Base-by-base conservation (phyloP, 164 flowering plant genomes). In the Vitis rotundifolia region DNA sequence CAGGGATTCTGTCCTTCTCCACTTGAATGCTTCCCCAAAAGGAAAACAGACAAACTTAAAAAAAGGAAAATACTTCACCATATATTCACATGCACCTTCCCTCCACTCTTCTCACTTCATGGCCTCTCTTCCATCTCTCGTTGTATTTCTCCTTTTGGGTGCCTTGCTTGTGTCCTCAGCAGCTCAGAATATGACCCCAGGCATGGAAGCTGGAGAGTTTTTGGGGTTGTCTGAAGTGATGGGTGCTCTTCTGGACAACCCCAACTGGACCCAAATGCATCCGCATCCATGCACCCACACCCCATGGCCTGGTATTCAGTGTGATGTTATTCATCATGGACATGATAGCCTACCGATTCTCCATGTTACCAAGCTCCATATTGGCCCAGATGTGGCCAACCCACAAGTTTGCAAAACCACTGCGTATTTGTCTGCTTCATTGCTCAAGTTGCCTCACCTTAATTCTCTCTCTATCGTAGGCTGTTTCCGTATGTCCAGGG, bases 231-330 rank as follows among this genome's bases (percentile, higher is more conserved):
- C 71, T 77, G 83, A 87, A 66, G 86, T 85, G 7, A 49, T 87
- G 78, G 87, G 71, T 62, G 72, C 73, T 47, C 81, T 87, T 55
- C 31, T 87, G 29, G 83, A 81, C 0, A 87, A 87, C 54, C 73
- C 80, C 11, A 70, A 64, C 84, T 88, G 90, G 73, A 73, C 31
- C 0, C 75, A 79, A 58, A n/a, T 49, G 50, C 87, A 87, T 60
- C 90, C 88, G 49, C 61, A 64, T 18, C 90, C 90, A n/a, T 86
- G 90, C 60, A 77, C 79, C 37, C 82, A 86, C 49, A 86, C 89
- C 8, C 89, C 87, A 68, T 86, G 89, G 89, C 87, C 86, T 61
- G 87, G 89, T 52, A 63, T 86, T 67, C 79, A 79, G 67, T 86
- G 87, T 75, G 86, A 84, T 59, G 48, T 84, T 47, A 77, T 22